Base-by-base conservation (phyloP, 805 yeast species). In the Hanseniaspora nectarophila region DNA sequence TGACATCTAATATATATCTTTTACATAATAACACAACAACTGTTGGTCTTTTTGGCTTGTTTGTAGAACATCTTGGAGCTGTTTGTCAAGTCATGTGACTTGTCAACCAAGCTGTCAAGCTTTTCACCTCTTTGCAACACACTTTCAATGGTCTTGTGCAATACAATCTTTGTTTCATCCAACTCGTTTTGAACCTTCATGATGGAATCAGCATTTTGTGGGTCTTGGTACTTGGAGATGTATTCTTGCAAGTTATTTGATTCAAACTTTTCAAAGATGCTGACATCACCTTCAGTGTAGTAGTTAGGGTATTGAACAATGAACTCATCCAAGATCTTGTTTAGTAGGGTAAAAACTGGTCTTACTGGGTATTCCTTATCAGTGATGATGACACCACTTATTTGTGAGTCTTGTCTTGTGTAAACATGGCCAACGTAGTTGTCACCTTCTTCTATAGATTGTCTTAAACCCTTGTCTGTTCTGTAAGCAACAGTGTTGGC, bases 171-270 rank as follows among this genome's bases (percentile, higher is more conserved):
- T 34, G 98, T 92, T 65, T 92, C 98, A 67, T 92, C 98, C 61
- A 92, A 77, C 68, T 92, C 98, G 64, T 88, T 95, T 72, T 92
- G 98, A 21, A 92, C 98, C 67, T 83, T 85, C 95, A 92, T 82
- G 56, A 92, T 80, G 10, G 96, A 83, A 66, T 92, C 99, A 0
- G 97, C 97, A 71, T 92, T 95, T 39, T 83, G 75, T 29, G 99
- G 99, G 66, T 92, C 95, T 70, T 92, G 98, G 70, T 92, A 92
- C 63, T 85, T 85, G 60, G 73, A 70, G 59, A 92, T 70, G 65
- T 88, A 88, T 24, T 69, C 70, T 37, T 69, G 68, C 52, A 82
- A 71, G 13, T 67, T 63, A 16, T 76, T 58, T 18, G 42, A 35
- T 31, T 42, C 45, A 26, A 49, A 45, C 43, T 40, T 45, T 26